Evolutionary conservation across 148 eudicot species (phyloP), one percentile per base, ranked within the genome.

Genomic region (Vaccinium darrowii): DNA sequence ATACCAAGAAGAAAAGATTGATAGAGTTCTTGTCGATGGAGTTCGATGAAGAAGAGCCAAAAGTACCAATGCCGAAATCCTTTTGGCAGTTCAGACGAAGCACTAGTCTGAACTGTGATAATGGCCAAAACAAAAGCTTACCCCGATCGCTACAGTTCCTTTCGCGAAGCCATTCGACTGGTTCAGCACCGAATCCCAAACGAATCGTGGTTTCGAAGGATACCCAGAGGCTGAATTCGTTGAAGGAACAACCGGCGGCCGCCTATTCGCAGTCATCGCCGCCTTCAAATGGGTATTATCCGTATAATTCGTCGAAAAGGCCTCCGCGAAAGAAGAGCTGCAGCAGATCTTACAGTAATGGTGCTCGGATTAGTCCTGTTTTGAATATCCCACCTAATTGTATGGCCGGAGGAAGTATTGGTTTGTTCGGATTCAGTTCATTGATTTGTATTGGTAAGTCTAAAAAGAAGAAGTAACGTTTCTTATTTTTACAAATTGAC

Each of bases 111-210:
- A 89, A 90, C 53, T 84, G 86, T 54, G 90, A 84, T 2, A 87
- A 87, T 8, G 80, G 75, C 47, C 63, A 85, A 11, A 80, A 83
- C 7, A 89, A 86, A 74, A 88, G 89, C 47, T 53, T 89, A 15
- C 85, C 85, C 16, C 85, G 91, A 30, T 90, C 94, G 1, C 54
- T 89, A 30, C 87, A 88, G 56, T 87, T 84, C 49, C 73, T 91
- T 56, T 85, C 89, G 12, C 85, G 98, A 47, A 95, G 98, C 87
- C 90, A 93, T 36, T 95, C 98, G 49, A 95, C 98, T 13, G 98
- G 98, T 43, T 94, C 96, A 1, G 92, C 91, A 76, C 90, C 92
- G 9, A 89, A 85, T 84, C 86, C 88, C 23, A 91, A 89, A 57
- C 85, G 76, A 49, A 27, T 60, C 4, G 30, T 30, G 50, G 58